Conservation (phyloP, 345 rosid genomes). For the Geranium brycei region DNA sequence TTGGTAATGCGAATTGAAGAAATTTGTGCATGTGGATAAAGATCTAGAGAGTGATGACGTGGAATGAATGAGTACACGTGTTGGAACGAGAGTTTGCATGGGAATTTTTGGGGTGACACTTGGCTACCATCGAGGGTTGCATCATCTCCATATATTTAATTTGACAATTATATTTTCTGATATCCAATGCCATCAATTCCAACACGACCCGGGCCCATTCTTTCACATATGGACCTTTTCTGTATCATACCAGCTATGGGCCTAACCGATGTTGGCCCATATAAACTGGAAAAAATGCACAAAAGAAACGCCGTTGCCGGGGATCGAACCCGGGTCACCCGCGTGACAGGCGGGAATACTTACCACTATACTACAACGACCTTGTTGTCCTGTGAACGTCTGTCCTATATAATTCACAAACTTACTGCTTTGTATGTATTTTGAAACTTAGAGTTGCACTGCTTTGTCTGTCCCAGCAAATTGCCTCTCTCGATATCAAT, state of each 20-base stretch:
- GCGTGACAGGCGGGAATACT: constrained; percentile 96
- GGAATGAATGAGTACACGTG: background rate
- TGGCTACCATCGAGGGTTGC: background rate
- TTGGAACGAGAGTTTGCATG: background rate
- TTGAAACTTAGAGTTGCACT: no score
- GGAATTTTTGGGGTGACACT: background rate
- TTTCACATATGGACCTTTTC: no score
- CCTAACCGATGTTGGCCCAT: no score
- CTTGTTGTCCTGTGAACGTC: background rate
- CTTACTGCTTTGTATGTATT: no score
- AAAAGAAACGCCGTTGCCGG: constrained; percentile 56
- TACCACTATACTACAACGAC: constrained; percentile 94
- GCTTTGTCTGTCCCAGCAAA: no score
- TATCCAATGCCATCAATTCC: no score
- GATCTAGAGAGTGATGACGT: background rate
- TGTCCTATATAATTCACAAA: no score
- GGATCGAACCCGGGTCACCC: constrained; percentile 96
- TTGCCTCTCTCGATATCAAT: no score
- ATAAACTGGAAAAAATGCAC: no score
- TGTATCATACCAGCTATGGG: no score
- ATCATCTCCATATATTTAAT: background rate
- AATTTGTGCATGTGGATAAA: background rate
- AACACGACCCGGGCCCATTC: no score
- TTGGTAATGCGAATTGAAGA: background rate
- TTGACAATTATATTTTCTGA: no score